Percentiles rank a stretch among this genome's conserved stretches.
phyloP scores from a whole-genome alignment of 495 filamentous ascomycete genomes.

The Penicillium chermesinum region DNA sequence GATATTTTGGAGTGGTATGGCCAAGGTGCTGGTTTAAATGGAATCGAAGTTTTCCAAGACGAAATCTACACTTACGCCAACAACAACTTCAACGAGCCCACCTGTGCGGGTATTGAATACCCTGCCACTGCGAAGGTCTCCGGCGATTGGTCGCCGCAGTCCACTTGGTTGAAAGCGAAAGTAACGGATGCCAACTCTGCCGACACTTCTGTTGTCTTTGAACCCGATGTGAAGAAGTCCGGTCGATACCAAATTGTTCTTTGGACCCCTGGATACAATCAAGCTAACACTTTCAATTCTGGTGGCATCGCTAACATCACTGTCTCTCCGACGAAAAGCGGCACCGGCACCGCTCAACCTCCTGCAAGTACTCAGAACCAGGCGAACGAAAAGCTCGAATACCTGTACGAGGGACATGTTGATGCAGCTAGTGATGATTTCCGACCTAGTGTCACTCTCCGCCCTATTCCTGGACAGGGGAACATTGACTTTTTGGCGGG shows the following conservation, averaged over 20 bases:
- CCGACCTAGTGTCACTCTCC: constrained; percentile 74
- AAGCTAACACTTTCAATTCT: constrained; percentile 68
- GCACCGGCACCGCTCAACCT: constrained; percentile 35
- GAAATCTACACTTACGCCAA: constrained; percentile 81
- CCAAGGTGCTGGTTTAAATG: constrained; percentile 75
- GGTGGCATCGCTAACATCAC: constrained; percentile 80
- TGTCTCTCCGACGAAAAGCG: constrained; percentile 53
- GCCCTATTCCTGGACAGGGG: constrained; percentile 60
- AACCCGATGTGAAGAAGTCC: constrained; percentile 79
- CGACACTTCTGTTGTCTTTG: constrained; percentile 61
- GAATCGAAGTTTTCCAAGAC: constrained; percentile 85
- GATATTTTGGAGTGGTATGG: constrained; percentile 86
- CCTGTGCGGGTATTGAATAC: constrained; percentile 61
- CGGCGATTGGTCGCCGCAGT: constrained; percentile 68
- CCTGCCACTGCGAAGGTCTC: constrained; percentile 60
- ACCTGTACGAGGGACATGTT: constrained; percentile 77
- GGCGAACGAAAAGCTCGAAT: constrained; percentile 96
- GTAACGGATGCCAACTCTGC: constrained; percentile 52
- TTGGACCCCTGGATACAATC: constrained; percentile 83
- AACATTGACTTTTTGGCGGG: constrained; percentile 80
- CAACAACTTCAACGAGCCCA: constrained; percentile 81
- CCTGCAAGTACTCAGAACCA: constrained; percentile 60
- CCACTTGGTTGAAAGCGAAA: constrained; percentile 69
- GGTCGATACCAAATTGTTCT: constrained; percentile 85
- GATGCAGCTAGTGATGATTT: constrained; percentile 71